These are phyloP conservation scores for Talaromyces funiculosus DNA, from an alignment of 2,329 filamentous ascomycete genomes.

Conservation along the genomic window DNA sequence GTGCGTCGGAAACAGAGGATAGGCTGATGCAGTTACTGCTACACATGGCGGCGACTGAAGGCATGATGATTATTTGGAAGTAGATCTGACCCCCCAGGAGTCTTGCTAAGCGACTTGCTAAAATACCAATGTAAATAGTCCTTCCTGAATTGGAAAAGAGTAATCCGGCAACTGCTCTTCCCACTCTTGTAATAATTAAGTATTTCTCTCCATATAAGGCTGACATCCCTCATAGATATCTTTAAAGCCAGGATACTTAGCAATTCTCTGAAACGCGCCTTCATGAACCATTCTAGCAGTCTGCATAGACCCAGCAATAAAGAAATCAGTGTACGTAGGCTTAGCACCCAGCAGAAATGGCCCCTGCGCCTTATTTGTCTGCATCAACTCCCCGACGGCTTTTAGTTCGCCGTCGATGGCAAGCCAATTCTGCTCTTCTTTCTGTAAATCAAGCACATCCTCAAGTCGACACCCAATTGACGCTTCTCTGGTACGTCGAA, in stretches of 20 bases:
- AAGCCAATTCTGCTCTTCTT: slow-evolving; percentile 9
- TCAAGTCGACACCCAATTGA: slow-evolving; percentile 33
- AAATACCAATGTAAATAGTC: neutral
- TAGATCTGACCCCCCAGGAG: neutral
- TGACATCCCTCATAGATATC: slow-evolving; percentile 13
- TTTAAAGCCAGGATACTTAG: slow-evolving; percentile 21
- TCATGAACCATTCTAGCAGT: slow-evolving; percentile 29
- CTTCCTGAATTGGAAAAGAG: no score
- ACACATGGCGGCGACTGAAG: no score
- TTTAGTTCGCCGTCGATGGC: slow-evolving; percentile 21
- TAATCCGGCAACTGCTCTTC: no score
- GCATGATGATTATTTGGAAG: neutral
- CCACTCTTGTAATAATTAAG: neutral
- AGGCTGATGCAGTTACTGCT: neutral
- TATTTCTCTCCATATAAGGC: slow-evolving; percentile 7
- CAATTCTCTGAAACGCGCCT: slow-evolving; percentile 23
- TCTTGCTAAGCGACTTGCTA: neutral
- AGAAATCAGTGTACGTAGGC: slow-evolving; percentile 37
- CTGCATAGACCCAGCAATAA: slow-evolving; percentile 35
- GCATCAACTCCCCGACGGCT: slow-evolving; percentile 30
- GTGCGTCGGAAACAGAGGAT: slow-evolving; percentile 21
- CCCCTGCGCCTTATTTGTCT: slow-evolving; percentile 29
- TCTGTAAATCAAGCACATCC: slow-evolving; percentile 19
- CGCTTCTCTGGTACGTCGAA: slow-evolving; percentile 36
- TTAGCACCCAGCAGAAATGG: slow-evolving; percentile 36